These are phyloP conservation scores for Tetrapisispora nanseiensis DNA, from an alignment of 805 yeast genomes.

Conservation along the genomic window DNA sequence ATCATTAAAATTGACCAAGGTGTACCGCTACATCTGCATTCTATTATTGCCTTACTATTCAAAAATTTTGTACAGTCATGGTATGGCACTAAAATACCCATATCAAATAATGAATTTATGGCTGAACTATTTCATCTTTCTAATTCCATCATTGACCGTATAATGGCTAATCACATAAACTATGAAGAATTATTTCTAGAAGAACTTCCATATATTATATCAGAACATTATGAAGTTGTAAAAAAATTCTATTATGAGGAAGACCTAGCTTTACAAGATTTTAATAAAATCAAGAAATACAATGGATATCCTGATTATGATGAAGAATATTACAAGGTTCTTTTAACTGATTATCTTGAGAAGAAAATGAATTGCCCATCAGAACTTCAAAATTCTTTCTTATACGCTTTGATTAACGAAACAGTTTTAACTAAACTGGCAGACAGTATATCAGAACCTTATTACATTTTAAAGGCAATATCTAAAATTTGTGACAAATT, in stretches of 20 bases:
- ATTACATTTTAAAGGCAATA: slow-evolving; percentile 15
- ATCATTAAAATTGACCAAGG: slow-evolving; percentile 7
- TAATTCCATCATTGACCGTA: slow-evolving; percentile 6
- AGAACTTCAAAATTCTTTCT: slow-evolving; percentile 15
- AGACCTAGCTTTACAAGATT: background rate
- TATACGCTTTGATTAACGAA: slow-evolving; percentile 16
- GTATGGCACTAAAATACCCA: slow-evolving; percentile 27
- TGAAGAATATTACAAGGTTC: slow-evolving; percentile 13
- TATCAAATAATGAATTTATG: slow-evolving; percentile 17
- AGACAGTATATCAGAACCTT: slow-evolving; percentile 22
- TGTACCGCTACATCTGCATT: slow-evolving; percentile 15
- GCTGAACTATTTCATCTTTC: slow-evolving; percentile 11
- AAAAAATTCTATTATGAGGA: background rate
- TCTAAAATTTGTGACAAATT: slow-evolving; percentile 7
- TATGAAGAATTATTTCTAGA: slow-evolving; percentile 15
- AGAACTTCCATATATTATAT: slow-evolving; percentile 20
- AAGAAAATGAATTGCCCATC: slow-evolving; percentile 11
- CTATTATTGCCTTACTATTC: slow-evolving; percentile 19
- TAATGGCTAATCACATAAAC: slow-evolving; percentile 5
- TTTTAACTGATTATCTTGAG: slow-evolving; percentile 9
- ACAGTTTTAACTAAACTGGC: slow-evolving; percentile 18
- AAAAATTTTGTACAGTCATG: slow-evolving; percentile 22
- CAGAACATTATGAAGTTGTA: slow-evolving; percentile 14
- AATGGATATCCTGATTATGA: slow-evolving; percentile 8
- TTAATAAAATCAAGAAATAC: slow-evolving; percentile 7